Evolutionary conservation across 2,329 filamentous ascomycete species (phyloP), one percentile per base, ranked within the genome.

Genomic region (Penicillium sp.): DNA sequence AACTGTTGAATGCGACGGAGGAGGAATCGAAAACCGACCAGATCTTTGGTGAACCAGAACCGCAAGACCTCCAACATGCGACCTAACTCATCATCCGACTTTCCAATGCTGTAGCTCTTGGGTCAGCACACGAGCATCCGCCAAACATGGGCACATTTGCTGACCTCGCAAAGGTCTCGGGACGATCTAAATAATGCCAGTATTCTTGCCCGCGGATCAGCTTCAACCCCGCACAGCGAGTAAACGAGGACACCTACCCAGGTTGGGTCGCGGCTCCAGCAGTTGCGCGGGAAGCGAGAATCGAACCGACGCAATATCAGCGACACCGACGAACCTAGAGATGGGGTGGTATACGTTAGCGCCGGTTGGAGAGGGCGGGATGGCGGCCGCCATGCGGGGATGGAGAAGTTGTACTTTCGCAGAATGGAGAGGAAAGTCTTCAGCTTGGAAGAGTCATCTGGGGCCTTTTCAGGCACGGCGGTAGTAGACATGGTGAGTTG

Each of bases 41-140:
- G 75, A 74, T 99, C 94, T 75, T 99, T 99, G 59, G 94, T 97
- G 68, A 97, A 96, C 94, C 94, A 99, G 77, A 97, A 99, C 56
- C 92, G 87, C 66, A 97, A 77, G 29, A 96, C 91, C 69, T 93
- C 92, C 48, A 99, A 84, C 90, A 97, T 97, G 64, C 94, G 91
- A 65, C 94, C 93, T 52, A 97, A 80, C 10, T 89, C 85, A 65
- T 97, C 91, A 65, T 97, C 90, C 16, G 93, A 94, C 66, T 93
- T 93, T 66, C 93, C 94, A 68, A 89, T 88, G 61, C 85, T 87
- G 66, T 62, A 58, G 60, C 55, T 57, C 49, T 57, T 52, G 51
- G 47, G 71, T 81, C 67, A 80, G 77, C 68, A 65, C 52, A 61
- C 47, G 47, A 55, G 54, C 38, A 52, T 58, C 42, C 55, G 32